Percentiles rank a stretch among this genome's conserved stretches.
Evolutionary conservation across 768 basidiomycete species (phyloP).

Genomic region (Ramaria rubella): DNA sequence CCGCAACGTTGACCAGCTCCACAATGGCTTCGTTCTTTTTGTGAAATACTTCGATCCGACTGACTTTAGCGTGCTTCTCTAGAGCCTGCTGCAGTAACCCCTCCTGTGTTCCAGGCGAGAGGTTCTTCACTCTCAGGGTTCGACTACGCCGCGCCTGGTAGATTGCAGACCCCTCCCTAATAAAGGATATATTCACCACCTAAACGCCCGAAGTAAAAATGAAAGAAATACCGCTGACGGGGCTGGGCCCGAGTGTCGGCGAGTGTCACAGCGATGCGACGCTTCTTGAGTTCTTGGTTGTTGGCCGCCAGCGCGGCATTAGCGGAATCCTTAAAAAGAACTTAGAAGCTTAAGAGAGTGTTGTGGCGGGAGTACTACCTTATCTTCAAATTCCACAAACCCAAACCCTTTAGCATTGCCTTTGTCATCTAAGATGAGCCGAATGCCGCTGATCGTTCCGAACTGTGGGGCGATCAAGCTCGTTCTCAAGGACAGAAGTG

Average conservation of each 20-base stretch:
- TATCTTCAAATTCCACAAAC: conserved; percentile 84
- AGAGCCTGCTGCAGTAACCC: conserved; percentile 85
- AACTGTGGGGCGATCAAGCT: conserved; percentile 42
- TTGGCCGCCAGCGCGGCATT: conserved; percentile 68
- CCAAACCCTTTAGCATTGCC: conserved; percentile 79
- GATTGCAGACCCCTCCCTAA: conserved; percentile 15
- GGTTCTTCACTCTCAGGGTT: conserved; percentile 67
- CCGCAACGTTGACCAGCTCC: conserved; percentile 31
- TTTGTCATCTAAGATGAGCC: conserved; percentile 66
- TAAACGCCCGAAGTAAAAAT: neutral
- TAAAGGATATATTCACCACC: neutral
- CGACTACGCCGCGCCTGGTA: conserved; percentile 52
- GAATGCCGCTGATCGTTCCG: conserved; percentile 74
- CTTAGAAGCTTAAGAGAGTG: neutral
- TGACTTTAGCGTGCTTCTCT: conserved; percentile 67
- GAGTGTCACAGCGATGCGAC: conserved; percentile 84
- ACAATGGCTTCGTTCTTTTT: conserved; percentile 40
- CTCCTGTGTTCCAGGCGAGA: conserved; percentile 78
- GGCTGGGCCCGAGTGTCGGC: conserved; percentile 65
- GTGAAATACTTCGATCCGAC: conserved; percentile 68
- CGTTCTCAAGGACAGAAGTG: neutral
- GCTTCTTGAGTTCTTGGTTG: conserved; percentile 81
- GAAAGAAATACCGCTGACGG: conserved; percentile 43
- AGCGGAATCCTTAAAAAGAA: conserved; percentile 52
- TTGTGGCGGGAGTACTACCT: conserved; percentile 42